Evolutionary conservation across 2,329 filamentous ascomycete genomes (phyloP).

Genomic region (Ophiostoma perfectum): DNA sequence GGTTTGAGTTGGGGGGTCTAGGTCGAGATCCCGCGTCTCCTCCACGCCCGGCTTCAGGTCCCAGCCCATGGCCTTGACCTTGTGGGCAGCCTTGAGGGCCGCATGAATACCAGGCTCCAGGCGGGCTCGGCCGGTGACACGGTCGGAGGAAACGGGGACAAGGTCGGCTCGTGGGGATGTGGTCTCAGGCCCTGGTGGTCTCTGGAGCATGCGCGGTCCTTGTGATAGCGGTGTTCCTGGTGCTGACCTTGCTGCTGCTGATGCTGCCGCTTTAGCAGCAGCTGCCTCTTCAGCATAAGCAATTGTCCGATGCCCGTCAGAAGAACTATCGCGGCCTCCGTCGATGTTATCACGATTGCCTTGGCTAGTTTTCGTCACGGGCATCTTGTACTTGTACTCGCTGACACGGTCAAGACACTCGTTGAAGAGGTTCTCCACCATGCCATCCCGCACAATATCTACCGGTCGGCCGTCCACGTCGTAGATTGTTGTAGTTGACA

Average conservation of each 20-base stretch:
- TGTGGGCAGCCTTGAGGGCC: slow-evolving; percentile 67
- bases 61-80: slow-evolving; percentile 81
- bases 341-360: slow-evolving; percentile 79
- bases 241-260: background rate
- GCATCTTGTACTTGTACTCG: slow-evolving; percentile 76
- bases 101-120: slow-evolving; percentile 52
- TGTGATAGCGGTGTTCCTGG: background rate
- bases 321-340: slow-evolving; percentile 69
- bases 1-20: slow-evolving; percentile 59
- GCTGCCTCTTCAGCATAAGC: slow-evolving; percentile 66
- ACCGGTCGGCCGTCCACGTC: slow-evolving; percentile 75
- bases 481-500: slow-evolving; percentile 71
- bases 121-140: slow-evolving; percentile 66
- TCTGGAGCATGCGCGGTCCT: background rate
- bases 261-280: slow-evolving; percentile 37
- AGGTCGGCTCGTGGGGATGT: slow-evolving; percentile 43
- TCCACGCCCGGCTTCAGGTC: slow-evolving; percentile 58
- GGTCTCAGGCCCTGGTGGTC: slow-evolving; percentile 28
- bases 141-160: slow-evolving; percentile 60
- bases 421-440: slow-evolving; percentile 90
- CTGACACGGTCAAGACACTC: slow-evolving; percentile 89
- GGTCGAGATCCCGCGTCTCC: slow-evolving; percentile 62
- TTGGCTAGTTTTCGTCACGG: slow-evolving; percentile 65
- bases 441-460: slow-evolving; percentile 68
- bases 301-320: slow-evolving; percentile 66